A percentile compares a stretch with the other conserved stretches of the same genome.
These are phyloP conservation scores for Pseudoscleropodium purum DNA, from an alignment of 225 moss, liverwort and hornwort genomes.

Conservation along the genomic window DNA sequence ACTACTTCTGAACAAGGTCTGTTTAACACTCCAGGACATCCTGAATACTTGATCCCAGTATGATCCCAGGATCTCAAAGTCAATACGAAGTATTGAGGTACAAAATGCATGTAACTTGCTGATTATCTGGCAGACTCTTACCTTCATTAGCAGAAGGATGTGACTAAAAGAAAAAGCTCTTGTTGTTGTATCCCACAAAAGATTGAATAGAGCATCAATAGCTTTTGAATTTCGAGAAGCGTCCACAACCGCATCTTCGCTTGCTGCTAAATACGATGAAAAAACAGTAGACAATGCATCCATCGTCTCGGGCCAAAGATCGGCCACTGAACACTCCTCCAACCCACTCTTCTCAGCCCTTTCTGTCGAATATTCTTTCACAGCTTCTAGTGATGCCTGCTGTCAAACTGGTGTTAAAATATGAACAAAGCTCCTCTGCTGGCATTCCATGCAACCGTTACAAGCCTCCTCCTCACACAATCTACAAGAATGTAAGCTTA, in stretches of 20 bases:
- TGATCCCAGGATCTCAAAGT: neutral
- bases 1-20: neutral
- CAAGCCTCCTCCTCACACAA: neutral
- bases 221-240: slow-evolving; percentile 60
- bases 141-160: slow-evolving; percentile 71
- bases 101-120: neutral
- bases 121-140: neutral
- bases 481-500: neutral
- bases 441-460: neutral
- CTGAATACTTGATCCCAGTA: neutral
- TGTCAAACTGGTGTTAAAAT: slow-evolving; percentile 27
- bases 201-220: slow-evolving; percentile 56
- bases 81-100: neutral
- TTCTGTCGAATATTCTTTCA: slow-evolving; percentile 7
- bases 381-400: slow-evolving; percentile 29
- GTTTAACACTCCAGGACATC: neutral
- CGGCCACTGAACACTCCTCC: slow-evolving; percentile 9
- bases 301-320: slow-evolving; percentile 56
- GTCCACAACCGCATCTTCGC: slow-evolving; percentile 56
- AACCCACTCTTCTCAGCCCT: slow-evolving; percentile 6
- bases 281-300: slow-evolving; percentile 56
- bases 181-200: slow-evolving; percentile 55
- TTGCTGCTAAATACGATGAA: slow-evolving; percentile 49
- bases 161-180: slow-evolving; percentile 59
- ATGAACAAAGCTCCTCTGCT: slow-evolving; percentile 4